phyloP scores from a whole-genome alignment of 2,329 filamentous ascomycete genomes.

The Talaromyces marneffei region DNA sequence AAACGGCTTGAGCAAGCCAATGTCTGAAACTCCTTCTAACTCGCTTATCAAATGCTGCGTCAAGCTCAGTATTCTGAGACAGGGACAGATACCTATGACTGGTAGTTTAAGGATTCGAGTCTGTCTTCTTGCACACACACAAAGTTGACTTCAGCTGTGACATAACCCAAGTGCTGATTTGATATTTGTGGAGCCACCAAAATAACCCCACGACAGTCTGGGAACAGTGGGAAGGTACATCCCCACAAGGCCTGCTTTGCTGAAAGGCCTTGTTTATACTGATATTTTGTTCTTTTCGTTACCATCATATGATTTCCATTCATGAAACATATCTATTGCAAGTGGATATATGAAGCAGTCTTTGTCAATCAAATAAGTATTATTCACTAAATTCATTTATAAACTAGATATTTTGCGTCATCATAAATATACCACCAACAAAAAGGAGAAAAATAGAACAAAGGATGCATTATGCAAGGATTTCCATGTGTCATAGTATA shows the following conservation, averaged over 20 bases:
- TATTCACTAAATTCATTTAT: not conserved
- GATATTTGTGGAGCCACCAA: constrained; percentile 8
- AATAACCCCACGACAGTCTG: constrained; percentile 1
- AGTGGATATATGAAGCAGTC: not conserved
- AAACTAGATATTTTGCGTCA: not conserved
- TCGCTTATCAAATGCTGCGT: not conserved
- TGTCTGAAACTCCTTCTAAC: not conserved
- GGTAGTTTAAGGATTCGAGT: not conserved
- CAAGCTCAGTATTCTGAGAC: not conserved
- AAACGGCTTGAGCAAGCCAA: not conserved
- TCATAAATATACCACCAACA: not conserved
- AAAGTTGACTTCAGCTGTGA: constrained; percentile 1
- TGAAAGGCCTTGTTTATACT: not conserved
- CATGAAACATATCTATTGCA: too few species aligned
- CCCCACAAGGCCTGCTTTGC: not conserved
- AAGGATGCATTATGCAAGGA: not conserved
- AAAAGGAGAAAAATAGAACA: not conserved
- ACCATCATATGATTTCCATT: not conserved
- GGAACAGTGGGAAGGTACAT: too few species aligned
- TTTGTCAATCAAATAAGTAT: not conserved
- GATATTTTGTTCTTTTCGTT: not conserved
- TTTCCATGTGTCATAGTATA: not conserved
- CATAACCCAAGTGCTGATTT: not conserved
- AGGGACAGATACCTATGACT: not conserved
- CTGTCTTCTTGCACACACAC: not conserved